Conservation (phyloP, 1,284 basidiomycete species). For the Vanrija sp. region DNA sequence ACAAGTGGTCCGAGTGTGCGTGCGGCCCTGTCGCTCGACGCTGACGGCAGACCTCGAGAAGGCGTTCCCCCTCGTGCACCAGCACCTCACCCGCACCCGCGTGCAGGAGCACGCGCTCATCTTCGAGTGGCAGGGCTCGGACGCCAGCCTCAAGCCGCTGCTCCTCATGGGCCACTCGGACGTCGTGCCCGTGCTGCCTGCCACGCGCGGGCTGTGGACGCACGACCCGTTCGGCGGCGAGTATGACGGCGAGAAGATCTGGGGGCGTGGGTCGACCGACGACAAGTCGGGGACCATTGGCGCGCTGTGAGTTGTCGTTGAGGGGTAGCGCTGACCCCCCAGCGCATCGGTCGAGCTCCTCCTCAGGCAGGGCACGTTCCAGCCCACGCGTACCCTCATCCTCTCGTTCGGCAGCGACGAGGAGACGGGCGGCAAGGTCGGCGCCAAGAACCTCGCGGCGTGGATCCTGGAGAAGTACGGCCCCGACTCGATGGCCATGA, state of each 20-base stretch:
- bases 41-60: constrained; percentile 37
- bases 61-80: constrained; percentile 50
- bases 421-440: constrained; percentile 56
- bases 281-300: constrained; percentile 63
- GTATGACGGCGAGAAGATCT: constrained; percentile 59
- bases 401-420: constrained; percentile 69
- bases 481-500: constrained; percentile 57
- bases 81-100: constrained; percentile 55
- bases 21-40: background rate
- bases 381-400: constrained; percentile 57
- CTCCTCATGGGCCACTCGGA: constrained; percentile 57
- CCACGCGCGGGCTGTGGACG: constrained; percentile 57
- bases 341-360: constrained; percentile 58
- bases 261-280: constrained; percentile 61
- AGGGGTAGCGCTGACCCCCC: constrained; percentile 4
- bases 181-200: constrained; percentile 58
- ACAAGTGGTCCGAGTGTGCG: constrained; percentile 43
- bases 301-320: constrained; percentile 49
- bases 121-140: constrained; percentile 61
- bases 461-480: constrained; percentile 59
- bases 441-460: constrained; percentile 54
- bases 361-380: constrained; percentile 53
- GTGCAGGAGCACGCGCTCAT: constrained; percentile 65
- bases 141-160: constrained; percentile 59
- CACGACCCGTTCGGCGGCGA: constrained; percentile 63